These are phyloP conservation scores for Pseudozyma pruni DNA, from an alignment of 1,284 basidiomycete genomes.

Conservation along the genomic window DNA sequence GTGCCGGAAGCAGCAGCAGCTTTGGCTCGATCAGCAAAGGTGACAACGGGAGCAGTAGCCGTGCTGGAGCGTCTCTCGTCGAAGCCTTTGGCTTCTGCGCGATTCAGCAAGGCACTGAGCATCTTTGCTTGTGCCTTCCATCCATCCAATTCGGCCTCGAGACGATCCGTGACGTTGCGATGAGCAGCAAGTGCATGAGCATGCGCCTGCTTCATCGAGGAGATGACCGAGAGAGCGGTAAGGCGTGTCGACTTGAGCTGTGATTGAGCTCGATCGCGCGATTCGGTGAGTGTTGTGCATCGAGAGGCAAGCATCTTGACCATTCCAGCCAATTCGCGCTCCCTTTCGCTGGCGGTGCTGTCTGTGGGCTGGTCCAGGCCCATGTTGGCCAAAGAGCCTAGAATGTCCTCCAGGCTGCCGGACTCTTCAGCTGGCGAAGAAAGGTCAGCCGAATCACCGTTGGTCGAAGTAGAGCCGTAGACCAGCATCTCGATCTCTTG, in stretches of 20 bases:
- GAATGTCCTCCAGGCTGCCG: conserved; percentile 27
- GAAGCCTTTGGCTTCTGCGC: conserved; percentile 50
- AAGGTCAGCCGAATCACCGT: conserved; percentile 9
- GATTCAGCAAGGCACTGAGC: conserved; percentile 60
- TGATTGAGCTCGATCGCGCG: conserved; percentile 33
- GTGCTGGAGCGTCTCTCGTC: conserved; percentile 38
- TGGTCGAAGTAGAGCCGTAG: conserved; percentile 39
- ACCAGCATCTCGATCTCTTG: conserved; percentile 60
- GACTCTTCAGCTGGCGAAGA: conserved; percentile 26
- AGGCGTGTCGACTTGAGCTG: conserved; percentile 59
- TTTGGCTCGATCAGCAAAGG: conserved; percentile 34
- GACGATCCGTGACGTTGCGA: conserved; percentile 52
- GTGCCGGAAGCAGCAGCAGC: conserved; percentile 25
- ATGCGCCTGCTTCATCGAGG: conserved; percentile 57
- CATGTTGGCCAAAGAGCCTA: conserved; percentile 50
- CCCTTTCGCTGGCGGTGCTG: conserved; percentile 29
- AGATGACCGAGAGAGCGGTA: conserved; percentile 62
- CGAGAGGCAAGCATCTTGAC: conserved; percentile 47
- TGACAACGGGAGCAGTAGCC: conserved; percentile 17
- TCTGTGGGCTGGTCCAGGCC: conserved; percentile 41
- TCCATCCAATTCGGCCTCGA: conserved; percentile 64
- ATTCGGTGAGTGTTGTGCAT: conserved; percentile 33
- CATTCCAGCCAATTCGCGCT: conserved; percentile 50
- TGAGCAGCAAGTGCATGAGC: conserved; percentile 57
- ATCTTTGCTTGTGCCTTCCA: conserved; percentile 62